phyloP scores from a whole-genome alignment of 2,329 filamentous ascomycete genomes.

The Fusarium anguioides region DNA sequence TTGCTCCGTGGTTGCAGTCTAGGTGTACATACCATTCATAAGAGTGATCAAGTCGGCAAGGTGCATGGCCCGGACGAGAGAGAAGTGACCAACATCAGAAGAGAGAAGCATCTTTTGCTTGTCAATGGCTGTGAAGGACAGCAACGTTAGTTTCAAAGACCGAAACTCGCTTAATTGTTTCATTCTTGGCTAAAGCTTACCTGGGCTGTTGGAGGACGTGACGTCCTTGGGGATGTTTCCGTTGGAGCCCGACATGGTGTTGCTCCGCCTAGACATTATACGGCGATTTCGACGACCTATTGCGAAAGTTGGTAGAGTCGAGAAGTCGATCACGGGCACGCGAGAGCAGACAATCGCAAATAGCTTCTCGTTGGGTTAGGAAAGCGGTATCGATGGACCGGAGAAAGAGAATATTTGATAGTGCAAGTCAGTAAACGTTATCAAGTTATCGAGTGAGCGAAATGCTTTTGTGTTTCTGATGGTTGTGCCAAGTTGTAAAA shows the following conservation, averaged over 20 bases:
- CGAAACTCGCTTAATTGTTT: neutral
- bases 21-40: constrained; percentile 70
- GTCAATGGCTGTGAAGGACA: constrained; percentile 64
- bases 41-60: constrained; percentile 87
- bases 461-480: neutral
- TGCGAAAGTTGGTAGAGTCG: neutral
- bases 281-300: constrained; percentile 5
- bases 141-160: constrained; percentile 7
- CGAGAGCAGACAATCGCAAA: constrained; percentile 3
- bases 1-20: neutral
- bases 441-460: neutral
- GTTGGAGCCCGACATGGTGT: constrained; percentile 49
- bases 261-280: constrained; percentile 73
- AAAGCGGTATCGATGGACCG: constrained; percentile 16
- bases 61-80: constrained; percentile 75
- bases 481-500: constrained; percentile 8
- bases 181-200: constrained; percentile 44
- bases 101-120: constrained; percentile 82
- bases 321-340: neutral
- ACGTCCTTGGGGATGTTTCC: constrained; percentile 47
- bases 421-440: neutral
- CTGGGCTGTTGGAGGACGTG: constrained; percentile 47
- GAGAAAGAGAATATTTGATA: neutral
- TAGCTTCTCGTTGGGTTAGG: neutral
- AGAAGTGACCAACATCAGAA: constrained; percentile 78